Base-by-base conservation (phyloP, 2,329 filamentous ascomycete genomes). In the Epichloe gansuensis region DNA sequence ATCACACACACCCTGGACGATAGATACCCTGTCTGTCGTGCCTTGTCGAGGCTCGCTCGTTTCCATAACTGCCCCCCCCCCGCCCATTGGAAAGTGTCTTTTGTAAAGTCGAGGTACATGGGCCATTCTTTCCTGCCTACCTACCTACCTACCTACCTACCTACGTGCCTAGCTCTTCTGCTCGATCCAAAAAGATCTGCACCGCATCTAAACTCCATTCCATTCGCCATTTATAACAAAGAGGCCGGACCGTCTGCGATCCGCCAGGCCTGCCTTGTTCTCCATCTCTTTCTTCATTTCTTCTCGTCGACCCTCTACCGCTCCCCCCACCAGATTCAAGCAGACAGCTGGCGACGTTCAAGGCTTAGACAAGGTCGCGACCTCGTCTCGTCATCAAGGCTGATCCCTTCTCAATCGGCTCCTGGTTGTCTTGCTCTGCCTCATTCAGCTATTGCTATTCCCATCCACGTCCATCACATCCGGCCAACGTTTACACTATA, bases 371-470 rank as follows among this genome's bases (percentile, higher is more conserved):
- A 54, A 51, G 57, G 62, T 56, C 63, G 54, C 53, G 54, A 56
- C 60, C 58, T 63, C 52, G 55, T 59, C 25, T 63, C 52, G 55
- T 59, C 25, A 34, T n/a, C 13, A 56, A 64, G 63, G 62, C 63
- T 63, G 56, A 56, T 51, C 55, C 44, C 27, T 42, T 44, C 36
- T 17, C 48, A 25, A 13, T 25, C 40, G 31, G n/a, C 36, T 35
- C 39, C 38, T 47, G 31, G 9, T 21, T 50, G 38, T 23, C 25
- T 13, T 39, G 40, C 34, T n/a, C 31, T 34, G 25, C 40, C 39
- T 35, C 50, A 17, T 21, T n/a, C 8, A 41, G 27, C 27, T 47
- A 15, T 38, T 47, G 23, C 31, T 17, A 8, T 13, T 27, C 35
- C 15, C 31, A 39, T 43, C 40, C 17, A 25, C 17, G 27, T 2